phyloP scores from a whole-genome alignment of 129 eudicot genomes.

The Flaveria brownii region DNA sequence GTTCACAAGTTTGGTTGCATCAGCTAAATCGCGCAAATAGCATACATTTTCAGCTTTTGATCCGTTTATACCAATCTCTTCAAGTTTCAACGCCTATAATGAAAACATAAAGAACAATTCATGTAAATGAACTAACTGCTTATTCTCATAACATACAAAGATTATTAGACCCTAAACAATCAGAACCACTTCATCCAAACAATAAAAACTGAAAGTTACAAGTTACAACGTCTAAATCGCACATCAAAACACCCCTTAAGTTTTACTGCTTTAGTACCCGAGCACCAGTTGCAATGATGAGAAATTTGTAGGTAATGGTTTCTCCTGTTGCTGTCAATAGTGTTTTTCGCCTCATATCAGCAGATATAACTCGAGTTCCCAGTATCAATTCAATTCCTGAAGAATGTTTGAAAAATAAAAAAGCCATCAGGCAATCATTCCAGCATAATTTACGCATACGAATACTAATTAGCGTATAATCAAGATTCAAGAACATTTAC shows the following conservation, averaged over 20 bases:
- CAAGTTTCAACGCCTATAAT: constrained; percentile 81
- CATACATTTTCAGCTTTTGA: constrained; percentile 90
- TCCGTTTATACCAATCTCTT: constrained; percentile 83
- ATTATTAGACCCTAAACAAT: too few species aligned
- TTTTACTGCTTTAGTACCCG: constrained; percentile 54
- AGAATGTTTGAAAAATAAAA: not conserved
- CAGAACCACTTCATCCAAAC: too few species aligned
- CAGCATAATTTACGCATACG: constrained; percentile 2
- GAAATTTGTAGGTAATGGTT: constrained; percentile 75
- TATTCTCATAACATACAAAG: too few species aligned
- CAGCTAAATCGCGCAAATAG: constrained; percentile 80
- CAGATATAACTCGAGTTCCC: constrained; percentile 74
- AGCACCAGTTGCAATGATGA: constrained; percentile 95
- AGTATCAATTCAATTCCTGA: constrained; percentile 82
- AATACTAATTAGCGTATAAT: not conserved
- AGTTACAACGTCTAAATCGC: not conserved
- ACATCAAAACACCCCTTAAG: constrained; percentile 7
- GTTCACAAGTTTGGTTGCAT: constrained; percentile 74
- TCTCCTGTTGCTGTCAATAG: constrained; percentile 75
- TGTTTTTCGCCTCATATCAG: constrained; percentile 74
- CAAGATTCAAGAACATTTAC: constrained; percentile 37
- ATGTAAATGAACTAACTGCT: not conserved
- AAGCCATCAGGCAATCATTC: not conserved
- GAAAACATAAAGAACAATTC: constrained; percentile 13
- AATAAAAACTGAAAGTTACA: too few species aligned